Evolutionary conservation across 805 yeast species (phyloP), one percentile per base, ranked within the genome.

Genomic region (Candida tallmaniae): DNA sequence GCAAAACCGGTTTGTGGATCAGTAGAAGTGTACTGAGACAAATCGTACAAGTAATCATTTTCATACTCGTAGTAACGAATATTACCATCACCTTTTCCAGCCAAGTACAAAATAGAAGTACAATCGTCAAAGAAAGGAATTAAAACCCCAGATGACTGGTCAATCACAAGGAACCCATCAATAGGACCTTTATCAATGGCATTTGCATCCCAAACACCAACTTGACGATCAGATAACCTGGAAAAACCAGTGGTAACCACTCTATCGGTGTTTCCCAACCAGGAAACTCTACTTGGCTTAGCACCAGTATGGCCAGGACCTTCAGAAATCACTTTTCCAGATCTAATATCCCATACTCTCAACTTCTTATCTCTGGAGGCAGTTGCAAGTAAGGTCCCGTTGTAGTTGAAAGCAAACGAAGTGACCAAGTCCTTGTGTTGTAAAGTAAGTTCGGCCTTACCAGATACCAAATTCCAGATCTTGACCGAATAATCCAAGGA

Each of bases 1-100:
- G 96, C 94, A 54, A 90, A 80, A 2, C 99, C 99, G 59, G 98
- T 83, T 69, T 93, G 98, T 2, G 98, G 93, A 22, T 86, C 94
- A 2, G 79, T 75, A 3, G 97, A 87, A 41, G 80, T 80, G 58
- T 74, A 93, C 56, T 90, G 96, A n/a, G 95, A 84, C 40, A 93
- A 64, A 47, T 83, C 86, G 60, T 70, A 80, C 36, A 93, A 69
- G 50, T 80, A 83, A 51, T 90, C 97, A 50, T 84, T 77, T 42
- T 80, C 87, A 58, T 75, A 87, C 66, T 93, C 98, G 54, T 68
- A 93, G 63, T 90, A 90, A 52, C 96, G 84, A 51, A 93, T 86
- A 58, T 90, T 93, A 50, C 97, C 97, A 59, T 93, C 98, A 58
- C 97, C 97, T 60, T 93, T 90, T 48, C 98, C 99, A 21, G 95